Conservation (phyloP, 2,329 filamentous ascomycete genomes). For the Colletotrichum cereale region DNA sequence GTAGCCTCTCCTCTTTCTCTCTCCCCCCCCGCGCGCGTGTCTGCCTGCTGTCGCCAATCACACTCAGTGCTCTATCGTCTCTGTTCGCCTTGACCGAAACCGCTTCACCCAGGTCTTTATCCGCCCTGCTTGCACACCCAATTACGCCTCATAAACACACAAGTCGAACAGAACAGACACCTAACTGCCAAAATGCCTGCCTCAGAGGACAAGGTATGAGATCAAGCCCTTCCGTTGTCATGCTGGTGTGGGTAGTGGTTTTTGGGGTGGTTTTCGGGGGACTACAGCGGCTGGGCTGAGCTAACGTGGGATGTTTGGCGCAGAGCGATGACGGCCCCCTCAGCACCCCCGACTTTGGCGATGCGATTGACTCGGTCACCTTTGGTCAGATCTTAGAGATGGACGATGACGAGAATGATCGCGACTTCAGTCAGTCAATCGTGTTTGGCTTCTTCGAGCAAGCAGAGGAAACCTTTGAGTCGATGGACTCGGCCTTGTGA, state of each 20-base stretch:
- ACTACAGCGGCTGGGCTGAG: conserved; percentile 24
- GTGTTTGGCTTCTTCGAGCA: conserved; percentile 95
- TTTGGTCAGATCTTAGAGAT: conserved; percentile 98
- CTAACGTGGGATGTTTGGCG: conserved; percentile 34
- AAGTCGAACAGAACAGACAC: conserved; percentile 11
- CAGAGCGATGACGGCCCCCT: conserved; percentile 43
- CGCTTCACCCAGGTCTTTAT: conserved; percentile 18
- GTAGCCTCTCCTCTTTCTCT: conserved; percentile 28
- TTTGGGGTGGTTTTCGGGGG: conserved; percentile 25
- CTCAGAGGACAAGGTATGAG: conserved; percentile 50
- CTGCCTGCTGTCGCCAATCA: conserved; percentile 27
- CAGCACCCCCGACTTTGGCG: conserved; percentile 65
- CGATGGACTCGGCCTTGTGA: conserved; percentile 89
- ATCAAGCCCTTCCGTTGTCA: conserved; percentile 42
- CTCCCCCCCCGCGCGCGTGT: neutral
- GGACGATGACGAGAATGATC: conserved; percentile 89
- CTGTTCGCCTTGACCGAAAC: conserved; percentile 20
- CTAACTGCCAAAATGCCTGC: conserved; percentile 38
- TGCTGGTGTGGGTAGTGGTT: conserved; percentile 38
- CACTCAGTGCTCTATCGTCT: conserved; percentile 23
- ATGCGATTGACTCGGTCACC: conserved; percentile 81
- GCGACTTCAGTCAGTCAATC: conserved; percentile 89
- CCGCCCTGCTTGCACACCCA: conserved; percentile 20
- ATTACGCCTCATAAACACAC: conserved; percentile 19
- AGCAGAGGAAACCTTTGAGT: conserved; percentile 84